Evolutionary conservation across 305 asterid genomes (phyloP), one percentile per base, ranked within the genome.

Genomic region (Galium porrigens): DNA sequence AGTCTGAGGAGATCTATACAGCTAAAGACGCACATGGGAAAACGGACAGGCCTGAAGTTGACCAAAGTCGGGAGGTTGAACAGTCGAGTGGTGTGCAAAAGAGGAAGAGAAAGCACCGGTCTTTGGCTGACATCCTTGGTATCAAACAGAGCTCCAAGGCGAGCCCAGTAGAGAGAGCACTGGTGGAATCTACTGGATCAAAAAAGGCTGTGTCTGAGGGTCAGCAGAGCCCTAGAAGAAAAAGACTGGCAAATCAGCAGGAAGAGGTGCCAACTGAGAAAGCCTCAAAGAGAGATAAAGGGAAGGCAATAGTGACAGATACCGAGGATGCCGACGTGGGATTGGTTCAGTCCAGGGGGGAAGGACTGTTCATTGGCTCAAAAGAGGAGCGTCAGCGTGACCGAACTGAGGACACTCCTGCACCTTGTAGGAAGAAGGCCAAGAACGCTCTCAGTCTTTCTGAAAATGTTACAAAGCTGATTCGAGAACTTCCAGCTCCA

Each of bases 121-220:
- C 72, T 63, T 41, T 77, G 41, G 42, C 74, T 46, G 84, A 80
- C 15, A 63, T 80, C 37, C 41, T 80, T 72, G 56, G 74, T 64
- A 78, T 55, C 36, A 63, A 64, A 39, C 68, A 11, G 41, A 67
- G 64, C 54, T 22, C 52, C 27, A 72, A 7, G 65, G 32, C 3
- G 1, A 58, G 56, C 53, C 48, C n/a, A n/a, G 48, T 18, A 10
- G 67, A 36, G 30, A 63, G 64, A 57, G 48, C 58, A 48, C 25
- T 52, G 6, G 33, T 33, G 65, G 78, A 65, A 64, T 63, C 78
- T 22, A 66, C 70, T 36, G 78, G 67, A 42, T 37, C 64, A 39
- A 73, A 61, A 56, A 30, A 63, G 18, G 46, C 49, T 62, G 57
- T 6, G 29, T 52, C 61, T 17, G 72, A 46, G 32, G 73, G 32